These are phyloP conservation scores for Citrus sp. DNA, from an alignment of 345 rosid genomes.

Conservation along the genomic window DNA sequence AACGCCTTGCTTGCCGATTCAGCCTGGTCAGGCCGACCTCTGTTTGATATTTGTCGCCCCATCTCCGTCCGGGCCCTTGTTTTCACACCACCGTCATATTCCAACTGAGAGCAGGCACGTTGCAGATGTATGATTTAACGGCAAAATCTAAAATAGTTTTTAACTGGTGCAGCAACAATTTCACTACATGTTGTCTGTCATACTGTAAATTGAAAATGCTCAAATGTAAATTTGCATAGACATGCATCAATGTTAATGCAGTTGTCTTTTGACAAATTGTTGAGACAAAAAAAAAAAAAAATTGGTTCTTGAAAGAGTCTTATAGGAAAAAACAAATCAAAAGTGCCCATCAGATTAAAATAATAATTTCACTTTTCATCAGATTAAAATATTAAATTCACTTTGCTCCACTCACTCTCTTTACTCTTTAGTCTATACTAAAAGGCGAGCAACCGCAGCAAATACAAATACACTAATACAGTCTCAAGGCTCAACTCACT, in stretches of 20 bases:
- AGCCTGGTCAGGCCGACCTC: slow-evolving; percentile 47
- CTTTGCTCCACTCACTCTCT: too few species aligned
- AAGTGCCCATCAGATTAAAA: background rate
- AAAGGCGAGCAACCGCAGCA: too few species aligned
- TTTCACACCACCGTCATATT: background rate
- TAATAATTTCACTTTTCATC: background rate
- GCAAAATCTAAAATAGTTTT: too few species aligned
- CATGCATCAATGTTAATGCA: too few species aligned
- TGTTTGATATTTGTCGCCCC: slow-evolving; percentile 47
- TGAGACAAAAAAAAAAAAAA: background rate
- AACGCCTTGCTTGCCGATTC: slow-evolving; percentile 53
- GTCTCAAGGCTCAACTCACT: too few species aligned
- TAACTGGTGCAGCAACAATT: too few species aligned
- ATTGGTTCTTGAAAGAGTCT: background rate
- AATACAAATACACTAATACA: too few species aligned
- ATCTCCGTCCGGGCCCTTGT: slow-evolving; percentile 33
- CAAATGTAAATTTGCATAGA: too few species aligned
- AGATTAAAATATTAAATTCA: background rate
- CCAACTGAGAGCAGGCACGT: slow-evolving; percentile 1
- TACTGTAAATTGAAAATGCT: too few species aligned
- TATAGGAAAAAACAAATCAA: background rate
- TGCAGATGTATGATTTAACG: background rate
- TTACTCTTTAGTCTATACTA: too few species aligned
- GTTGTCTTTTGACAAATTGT: too few species aligned
- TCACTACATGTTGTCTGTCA: too few species aligned